These are phyloP conservation scores for Leccinum fibrillosum DNA, from an alignment of 768 basidiomycete genomes.

Conservation along the genomic window DNA sequence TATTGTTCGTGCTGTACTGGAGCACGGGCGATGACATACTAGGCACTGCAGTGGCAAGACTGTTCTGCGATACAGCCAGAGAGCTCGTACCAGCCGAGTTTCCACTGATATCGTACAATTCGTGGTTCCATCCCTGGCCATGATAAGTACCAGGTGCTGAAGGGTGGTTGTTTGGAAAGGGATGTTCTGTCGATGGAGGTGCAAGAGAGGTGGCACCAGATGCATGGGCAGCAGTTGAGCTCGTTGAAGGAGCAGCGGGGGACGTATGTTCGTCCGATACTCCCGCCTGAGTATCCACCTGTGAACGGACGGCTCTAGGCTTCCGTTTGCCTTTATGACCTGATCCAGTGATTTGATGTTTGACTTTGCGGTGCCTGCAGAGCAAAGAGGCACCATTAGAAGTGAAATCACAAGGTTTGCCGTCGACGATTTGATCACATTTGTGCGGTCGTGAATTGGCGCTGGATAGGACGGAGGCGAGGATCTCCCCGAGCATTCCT, in stretches of 20 bases:
- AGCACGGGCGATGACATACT: not conserved
- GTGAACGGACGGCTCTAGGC: no score
- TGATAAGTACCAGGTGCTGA: not conserved
- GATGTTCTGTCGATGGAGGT: not conserved
- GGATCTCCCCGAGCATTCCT: conserved; percentile 32
- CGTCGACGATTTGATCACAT: no score
- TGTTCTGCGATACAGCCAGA: not conserved
- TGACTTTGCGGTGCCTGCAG: no score
- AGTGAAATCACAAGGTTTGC: no score
- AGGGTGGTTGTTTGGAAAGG: not conserved
- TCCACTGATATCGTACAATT: not conserved
- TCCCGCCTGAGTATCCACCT: no score
- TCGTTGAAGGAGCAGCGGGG: no score
- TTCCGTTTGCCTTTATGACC: no score
- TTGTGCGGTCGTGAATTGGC: no score
- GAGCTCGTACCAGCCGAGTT: not conserved
- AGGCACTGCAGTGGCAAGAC: not conserved
- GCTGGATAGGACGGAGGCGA: no score
- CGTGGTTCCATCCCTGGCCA: not conserved
- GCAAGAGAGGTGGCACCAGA: not conserved
- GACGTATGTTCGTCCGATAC: no score
- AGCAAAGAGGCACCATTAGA: no score
- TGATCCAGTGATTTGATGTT: no score
- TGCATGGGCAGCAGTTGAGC: not conserved
- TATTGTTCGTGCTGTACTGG: not conserved